These are phyloP conservation scores for Lactarius sanguifluus DNA, from an alignment of 768 basidiomycete genomes.

Conservation along the genomic window DNA sequence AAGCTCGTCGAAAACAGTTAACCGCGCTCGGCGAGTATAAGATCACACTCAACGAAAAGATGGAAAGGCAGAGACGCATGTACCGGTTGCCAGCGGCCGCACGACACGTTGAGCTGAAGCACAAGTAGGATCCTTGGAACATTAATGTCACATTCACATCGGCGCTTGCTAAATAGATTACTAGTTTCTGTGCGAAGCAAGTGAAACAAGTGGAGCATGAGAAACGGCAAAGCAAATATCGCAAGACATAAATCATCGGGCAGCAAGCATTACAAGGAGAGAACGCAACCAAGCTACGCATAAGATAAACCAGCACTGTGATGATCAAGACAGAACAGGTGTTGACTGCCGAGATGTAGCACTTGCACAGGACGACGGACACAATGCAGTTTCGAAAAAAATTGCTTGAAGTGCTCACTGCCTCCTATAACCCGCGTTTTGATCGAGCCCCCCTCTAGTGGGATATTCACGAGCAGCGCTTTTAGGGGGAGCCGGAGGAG, in stretches of 20 bases:
- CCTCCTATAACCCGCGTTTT: slow-evolving; percentile 28
- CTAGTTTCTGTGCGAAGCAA: slow-evolving; percentile 27
- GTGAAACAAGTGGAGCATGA: slow-evolving; percentile 28
- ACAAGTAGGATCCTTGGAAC: slow-evolving; percentile 17
- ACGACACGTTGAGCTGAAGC: slow-evolving; percentile 11
- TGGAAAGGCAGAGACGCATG: slow-evolving; percentile 3
- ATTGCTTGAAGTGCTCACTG: slow-evolving; percentile 23
- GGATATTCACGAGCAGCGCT: slow-evolving; percentile 31
- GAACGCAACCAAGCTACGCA: slow-evolving; percentile 30
- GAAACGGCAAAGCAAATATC: slow-evolving; percentile 30
- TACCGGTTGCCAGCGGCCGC: slow-evolving; percentile 9
- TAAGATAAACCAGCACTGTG: slow-evolving; percentile 28
- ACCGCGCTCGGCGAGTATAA: slow-evolving; percentile 1
- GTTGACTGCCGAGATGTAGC: slow-evolving; percentile 27
- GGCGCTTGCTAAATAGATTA: slow-evolving; percentile 26
- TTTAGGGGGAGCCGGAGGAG: slow-evolving; percentile 29
- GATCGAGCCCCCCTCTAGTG: slow-evolving; percentile 29
- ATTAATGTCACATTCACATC: slow-evolving; percentile 27
- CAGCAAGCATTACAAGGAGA: slow-evolving; percentile 28
- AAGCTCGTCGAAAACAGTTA: slow-evolving; percentile 6
- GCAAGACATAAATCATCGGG: slow-evolving; percentile 29
- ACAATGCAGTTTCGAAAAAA: slow-evolving; percentile 17
- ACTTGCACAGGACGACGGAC: slow-evolving; percentile 17
- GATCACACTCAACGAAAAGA: slow-evolving; percentile 1
- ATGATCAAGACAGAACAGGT: slow-evolving; percentile 28